Percentiles rank a stretch among this genome's conserved stretches.
These are phyloP conservation scores for Aspergillus heteromorphus DNA, from an alignment of 495 filamentous ascomycete species.

Conservation along the genomic window DNA sequence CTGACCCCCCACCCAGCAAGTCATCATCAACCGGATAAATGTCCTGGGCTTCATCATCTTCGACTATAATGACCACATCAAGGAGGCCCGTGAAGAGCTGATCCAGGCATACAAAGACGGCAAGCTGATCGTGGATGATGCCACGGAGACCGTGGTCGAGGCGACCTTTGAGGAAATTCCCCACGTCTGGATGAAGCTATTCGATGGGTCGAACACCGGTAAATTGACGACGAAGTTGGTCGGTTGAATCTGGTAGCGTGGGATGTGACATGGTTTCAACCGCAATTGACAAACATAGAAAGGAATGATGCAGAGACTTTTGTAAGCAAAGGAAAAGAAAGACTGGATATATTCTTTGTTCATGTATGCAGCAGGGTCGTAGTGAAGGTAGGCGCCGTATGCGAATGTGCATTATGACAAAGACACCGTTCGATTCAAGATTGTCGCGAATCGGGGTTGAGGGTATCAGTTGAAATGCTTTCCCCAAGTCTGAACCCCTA, in stretches of 20 bases:
- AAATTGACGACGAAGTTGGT: slow-evolving; percentile 39
- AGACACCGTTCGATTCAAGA: too few relatives aligned
- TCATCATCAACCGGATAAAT: slow-evolving; percentile 44
- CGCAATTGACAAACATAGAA: too few relatives aligned
- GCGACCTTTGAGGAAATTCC: slow-evolving; percentile 48
- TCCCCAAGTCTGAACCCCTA: too few relatives aligned
- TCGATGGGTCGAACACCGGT: slow-evolving; percentile 52
- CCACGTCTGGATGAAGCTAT: slow-evolving; percentile 43
- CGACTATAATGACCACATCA: slow-evolving; percentile 42
- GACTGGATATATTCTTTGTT: too few relatives aligned
- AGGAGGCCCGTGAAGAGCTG: slow-evolving; percentile 39
- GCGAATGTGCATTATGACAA: too few relatives aligned
- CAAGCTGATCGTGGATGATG: slow-evolving; percentile 43
- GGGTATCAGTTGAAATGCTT: too few relatives aligned
- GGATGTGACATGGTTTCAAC: too few relatives aligned
- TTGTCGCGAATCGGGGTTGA: too few relatives aligned
- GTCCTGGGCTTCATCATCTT: slow-evolving; percentile 61
- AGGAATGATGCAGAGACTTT: too few relatives aligned
- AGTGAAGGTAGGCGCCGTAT: too few relatives aligned
- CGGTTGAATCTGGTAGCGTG: background rate
- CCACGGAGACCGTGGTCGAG: slow-evolving; percentile 52
- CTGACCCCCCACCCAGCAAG: slow-evolving; percentile 20
- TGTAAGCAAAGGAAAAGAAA: too few relatives aligned
- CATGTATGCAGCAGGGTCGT: too few relatives aligned
- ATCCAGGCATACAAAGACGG: slow-evolving; percentile 48